Evolutionary conservation across 768 basidiomycete species (phyloP).

Genomic region (Tricholoma furcatifolium): DNA sequence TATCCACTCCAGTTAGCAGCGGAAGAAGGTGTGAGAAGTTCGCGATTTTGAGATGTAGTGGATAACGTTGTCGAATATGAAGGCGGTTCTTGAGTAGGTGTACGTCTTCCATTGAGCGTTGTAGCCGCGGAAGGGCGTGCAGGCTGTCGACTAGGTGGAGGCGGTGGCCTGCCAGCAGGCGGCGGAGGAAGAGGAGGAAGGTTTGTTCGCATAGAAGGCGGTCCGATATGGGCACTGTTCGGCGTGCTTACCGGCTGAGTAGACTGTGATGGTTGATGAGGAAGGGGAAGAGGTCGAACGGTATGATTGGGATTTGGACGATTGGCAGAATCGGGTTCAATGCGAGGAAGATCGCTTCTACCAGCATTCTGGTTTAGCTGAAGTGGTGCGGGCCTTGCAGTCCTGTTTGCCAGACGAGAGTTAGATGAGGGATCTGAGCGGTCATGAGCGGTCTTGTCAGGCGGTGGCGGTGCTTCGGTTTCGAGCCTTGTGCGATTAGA

Average conservation of each 20-base stretch:
- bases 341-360: conserved; percentile 66
- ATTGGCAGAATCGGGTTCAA: conserved; percentile 64
- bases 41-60: conserved; percentile 35
- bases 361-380: conserved; percentile 57
- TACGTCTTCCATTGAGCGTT: conserved; percentile 40
- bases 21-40: conserved; percentile 43
- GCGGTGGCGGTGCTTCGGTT: conserved; percentile 1
- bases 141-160: conserved; percentile 38
- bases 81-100: conserved; percentile 59
- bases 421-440: conserved; percentile 25
- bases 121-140: conserved; percentile 31
- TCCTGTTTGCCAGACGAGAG: conserved; percentile 37
- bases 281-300: conserved; percentile 51
- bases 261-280: conserved; percentile 31
- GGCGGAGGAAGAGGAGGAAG: conserved; percentile 71
- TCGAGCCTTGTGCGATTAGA: conserved; percentile 17
- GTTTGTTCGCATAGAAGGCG: conserved; percentile 39
- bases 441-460: conserved; percentile 10
- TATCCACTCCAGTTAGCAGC: conserved; percentile 43
- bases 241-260: conserved; percentile 27
- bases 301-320: conserved; percentile 27
- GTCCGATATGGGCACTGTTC: conserved; percentile 29
- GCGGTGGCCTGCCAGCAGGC: conserved; percentile 66
- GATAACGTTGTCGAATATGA: conserved; percentile 43
- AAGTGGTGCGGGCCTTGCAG: conserved; percentile 77